A percentile compares a stretch with the other conserved stretches of the same genome.
phyloP scores from a whole-genome alignment of 1,284 basidiomycete species.

The Ceratobasidium sp. region DNA sequence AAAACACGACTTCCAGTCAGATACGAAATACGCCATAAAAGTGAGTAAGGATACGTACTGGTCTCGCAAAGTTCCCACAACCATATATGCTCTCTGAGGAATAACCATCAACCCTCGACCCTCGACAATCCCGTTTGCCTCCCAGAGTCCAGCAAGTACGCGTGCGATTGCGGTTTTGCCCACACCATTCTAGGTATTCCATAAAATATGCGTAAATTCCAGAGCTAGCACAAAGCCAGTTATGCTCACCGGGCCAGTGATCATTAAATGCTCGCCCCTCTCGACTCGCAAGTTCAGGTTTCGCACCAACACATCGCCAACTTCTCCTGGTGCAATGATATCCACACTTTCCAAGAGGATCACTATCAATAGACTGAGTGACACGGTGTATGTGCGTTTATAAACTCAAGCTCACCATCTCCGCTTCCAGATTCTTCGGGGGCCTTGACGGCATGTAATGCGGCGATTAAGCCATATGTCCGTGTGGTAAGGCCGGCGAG shows the following conservation, averaged over 20 bases:
- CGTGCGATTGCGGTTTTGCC: constrained; percentile 95
- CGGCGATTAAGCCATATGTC: constrained; percentile 89
- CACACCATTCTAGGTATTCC: constrained; percentile 73
- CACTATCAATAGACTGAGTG: constrained; percentile 3
- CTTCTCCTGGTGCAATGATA: constrained; percentile 74
- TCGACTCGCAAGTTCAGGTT: constrained; percentile 80
- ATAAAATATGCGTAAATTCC: too few species aligned
- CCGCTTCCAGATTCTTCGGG: constrained; percentile 50
- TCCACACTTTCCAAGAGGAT: constrained; percentile 80
- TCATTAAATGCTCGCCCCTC: constrained; percentile 91
- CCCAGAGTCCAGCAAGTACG: constrained; percentile 92
- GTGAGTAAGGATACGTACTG: constrained; percentile 68
- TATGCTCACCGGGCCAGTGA: constrained; percentile 80
- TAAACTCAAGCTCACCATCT: background rate
- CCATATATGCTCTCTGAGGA: constrained; percentile 94
- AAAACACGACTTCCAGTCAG: background rate
- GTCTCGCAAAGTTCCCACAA: constrained; percentile 87
- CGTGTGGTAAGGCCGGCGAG: constrained; percentile 93
- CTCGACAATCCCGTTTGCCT: constrained; percentile 66
- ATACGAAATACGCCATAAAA: background rate
- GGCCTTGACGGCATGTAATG: constrained; percentile 71
- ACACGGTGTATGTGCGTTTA: constrained; percentile 18
- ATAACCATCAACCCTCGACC: constrained; percentile 83
- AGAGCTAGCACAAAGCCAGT: background rate
- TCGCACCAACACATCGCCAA: constrained; percentile 71